These are phyloP conservation scores for Xylariaceae sp. DNA, from an alignment of 2,329 filamentous ascomycete species.

Conservation along the genomic window DNA sequence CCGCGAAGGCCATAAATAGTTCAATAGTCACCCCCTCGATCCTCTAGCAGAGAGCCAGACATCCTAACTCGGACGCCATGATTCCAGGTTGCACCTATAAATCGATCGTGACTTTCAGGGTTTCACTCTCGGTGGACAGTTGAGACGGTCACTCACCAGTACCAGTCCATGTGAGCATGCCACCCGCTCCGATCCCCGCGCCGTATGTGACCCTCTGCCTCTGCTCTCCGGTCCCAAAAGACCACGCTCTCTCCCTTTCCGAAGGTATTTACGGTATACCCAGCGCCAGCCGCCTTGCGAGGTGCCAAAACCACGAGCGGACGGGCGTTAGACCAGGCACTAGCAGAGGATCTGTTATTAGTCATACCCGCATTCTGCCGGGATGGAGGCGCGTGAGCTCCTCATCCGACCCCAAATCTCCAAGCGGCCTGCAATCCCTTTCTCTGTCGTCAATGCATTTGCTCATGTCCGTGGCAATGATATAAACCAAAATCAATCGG, in stretches of 20 bases:
- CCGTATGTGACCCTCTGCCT: not conserved
- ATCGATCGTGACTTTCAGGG: not conserved
- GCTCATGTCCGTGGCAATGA: not conserved
- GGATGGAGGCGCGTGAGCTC: slow-evolving; percentile 11
- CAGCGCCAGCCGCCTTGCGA: not conserved
- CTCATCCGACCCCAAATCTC: slow-evolving; percentile 10
- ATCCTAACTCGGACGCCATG: not conserved
- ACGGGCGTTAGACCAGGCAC: not conserved
- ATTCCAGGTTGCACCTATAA: not conserved
- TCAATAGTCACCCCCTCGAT: too few relatives aligned
- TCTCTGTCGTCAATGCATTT: not conserved
- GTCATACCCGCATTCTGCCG: not conserved
- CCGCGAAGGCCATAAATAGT: too few relatives aligned
- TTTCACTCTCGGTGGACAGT: not conserved
- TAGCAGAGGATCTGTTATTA: too few relatives aligned
- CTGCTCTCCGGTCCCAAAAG: not conserved
- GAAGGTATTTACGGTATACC: not conserved
- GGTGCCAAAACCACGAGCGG: not conserved
- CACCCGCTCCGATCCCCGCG: not conserved
- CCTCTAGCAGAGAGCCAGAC: too few relatives aligned
- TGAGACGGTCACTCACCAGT: not conserved
- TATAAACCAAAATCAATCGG: not conserved
- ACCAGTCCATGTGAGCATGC: slow-evolving; percentile 2
- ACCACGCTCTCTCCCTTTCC: too few relatives aligned
- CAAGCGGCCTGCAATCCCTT: slow-evolving; percentile 2